phyloP scores from a whole-genome alignment of 2,329 filamentous ascomycete genomes.

The Rhinocladiella similis region DNA sequence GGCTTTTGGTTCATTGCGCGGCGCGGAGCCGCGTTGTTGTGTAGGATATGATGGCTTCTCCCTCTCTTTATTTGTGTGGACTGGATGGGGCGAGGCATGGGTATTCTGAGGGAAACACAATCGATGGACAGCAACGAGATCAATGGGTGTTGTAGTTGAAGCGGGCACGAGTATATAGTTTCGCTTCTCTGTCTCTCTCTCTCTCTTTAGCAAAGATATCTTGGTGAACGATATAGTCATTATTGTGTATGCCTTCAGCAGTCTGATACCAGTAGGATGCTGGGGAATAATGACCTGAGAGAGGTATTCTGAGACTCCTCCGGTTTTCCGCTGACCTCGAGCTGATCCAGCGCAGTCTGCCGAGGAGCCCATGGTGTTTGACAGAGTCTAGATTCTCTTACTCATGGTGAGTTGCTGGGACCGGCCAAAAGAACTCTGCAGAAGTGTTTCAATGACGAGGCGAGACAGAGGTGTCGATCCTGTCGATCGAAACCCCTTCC shows the following conservation, averaged over 20 bases:
- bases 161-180: constrained; percentile 12
- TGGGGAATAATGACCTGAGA: background rate
- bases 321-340: too few species aligned
- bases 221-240: constrained; percentile 1
- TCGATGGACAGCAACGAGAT: background rate
- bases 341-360: background rate
- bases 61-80: background rate
- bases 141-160: background rate
- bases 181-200: background rate
- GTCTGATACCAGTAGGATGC: constrained; percentile 5
- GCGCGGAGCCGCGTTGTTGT: background rate
- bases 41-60: constrained; percentile 1
- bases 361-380: background rate
- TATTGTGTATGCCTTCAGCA: constrained; percentile 5
- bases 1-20: background rate
- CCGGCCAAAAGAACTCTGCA: constrained; percentile 1
- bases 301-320: too few species aligned
- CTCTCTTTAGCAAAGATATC: constrained; percentile 4
- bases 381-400: background rate
- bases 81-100: background rate
- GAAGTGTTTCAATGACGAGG: background rate
- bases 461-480: background rate
- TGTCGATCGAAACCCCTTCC: background rate
- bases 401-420: too few species aligned
- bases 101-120: background rate